A percentile compares a stretch with the other conserved stretches of the same genome.
Evolutionary conservation across 1,284 basidiomycete species (phyloP).

Genomic region (Ustilago sp.): DNA sequence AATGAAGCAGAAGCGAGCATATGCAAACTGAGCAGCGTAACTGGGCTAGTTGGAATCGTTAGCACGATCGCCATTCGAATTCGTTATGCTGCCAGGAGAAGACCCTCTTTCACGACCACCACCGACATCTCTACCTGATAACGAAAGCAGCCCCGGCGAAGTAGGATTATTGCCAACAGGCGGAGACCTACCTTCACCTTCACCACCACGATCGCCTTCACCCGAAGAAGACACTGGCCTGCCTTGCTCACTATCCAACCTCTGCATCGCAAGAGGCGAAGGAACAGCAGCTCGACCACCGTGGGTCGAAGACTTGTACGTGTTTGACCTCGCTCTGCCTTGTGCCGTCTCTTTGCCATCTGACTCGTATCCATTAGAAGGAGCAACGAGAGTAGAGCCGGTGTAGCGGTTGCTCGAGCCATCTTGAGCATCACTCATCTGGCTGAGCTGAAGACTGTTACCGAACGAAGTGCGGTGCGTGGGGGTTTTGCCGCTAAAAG

Average conservation of each 20-base stretch:
- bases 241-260: background rate
- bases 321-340: constrained; percentile 29
- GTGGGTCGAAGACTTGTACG: constrained; percentile 23
- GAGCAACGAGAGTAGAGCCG: background rate
- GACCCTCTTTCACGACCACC: background rate
- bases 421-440: constrained; percentile 1
- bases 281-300: background rate
- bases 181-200: background rate
- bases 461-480: constrained; percentile 34
- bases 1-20: background rate
- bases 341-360: constrained; percentile 5
- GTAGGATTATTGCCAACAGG: background rate
- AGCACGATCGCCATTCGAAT: background rate
- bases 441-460: constrained; percentile 5
- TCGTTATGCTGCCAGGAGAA: background rate
- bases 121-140: background rate
- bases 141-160: constrained; percentile 15
- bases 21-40: background rate
- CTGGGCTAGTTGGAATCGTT: background rate
- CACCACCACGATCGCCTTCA: background rate
- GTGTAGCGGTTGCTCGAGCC: background rate
- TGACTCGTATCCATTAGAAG: background rate
- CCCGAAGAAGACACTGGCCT: background rate
- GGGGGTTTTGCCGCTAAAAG: constrained; percentile 32
- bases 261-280: background rate